These are phyloP conservation scores for Gentiana dahurica DNA, from an alignment of 257 asterid species.

Conservation along the genomic window DNA sequence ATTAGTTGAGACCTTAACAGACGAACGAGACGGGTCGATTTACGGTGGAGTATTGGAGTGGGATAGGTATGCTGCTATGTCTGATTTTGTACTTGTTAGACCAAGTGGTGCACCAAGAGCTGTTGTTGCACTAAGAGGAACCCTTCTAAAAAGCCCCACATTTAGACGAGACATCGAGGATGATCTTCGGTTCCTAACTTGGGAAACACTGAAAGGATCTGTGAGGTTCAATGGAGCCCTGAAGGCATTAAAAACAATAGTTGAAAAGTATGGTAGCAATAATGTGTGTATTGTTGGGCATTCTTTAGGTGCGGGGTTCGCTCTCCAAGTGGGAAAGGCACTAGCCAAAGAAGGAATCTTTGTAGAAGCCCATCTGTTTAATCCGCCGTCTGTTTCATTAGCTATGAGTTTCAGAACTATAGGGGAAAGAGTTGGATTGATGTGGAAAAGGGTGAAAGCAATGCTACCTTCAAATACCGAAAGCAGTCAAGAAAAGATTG, in stretches of 20 bases:
- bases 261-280: conserved; percentile 61
- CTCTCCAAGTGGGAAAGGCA: conserved; percentile 90
- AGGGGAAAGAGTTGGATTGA: conserved; percentile 63
- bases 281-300: conserved; percentile 80
- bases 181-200: conserved; percentile 82
- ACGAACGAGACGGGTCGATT: conserved; percentile 88
- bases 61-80: conserved; percentile 86
- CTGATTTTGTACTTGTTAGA: conserved; percentile 60
- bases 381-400: conserved; percentile 90
- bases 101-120: conserved; percentile 94
- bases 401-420: conserved; percentile 64
- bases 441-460: conserved; percentile 63
- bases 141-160: conserved; percentile 68
- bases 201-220: conserved; percentile 91
- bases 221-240: conserved; percentile 54
- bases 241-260: conserved; percentile 43
- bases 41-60: conserved; percentile 90
- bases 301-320: conserved; percentile 93
- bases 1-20: conserved; percentile 57
- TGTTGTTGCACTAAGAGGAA: conserved; percentile 76
- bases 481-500: conserved; percentile 15
- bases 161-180: conserved; percentile 86
- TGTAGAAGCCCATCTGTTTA: conserved; percentile 90
- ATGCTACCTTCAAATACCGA: conserved; percentile 46
- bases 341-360: conserved; percentile 88